Base-by-base conservation (phyloP, 108 stramenopile species). In the Nitzschia sp. region DNA sequence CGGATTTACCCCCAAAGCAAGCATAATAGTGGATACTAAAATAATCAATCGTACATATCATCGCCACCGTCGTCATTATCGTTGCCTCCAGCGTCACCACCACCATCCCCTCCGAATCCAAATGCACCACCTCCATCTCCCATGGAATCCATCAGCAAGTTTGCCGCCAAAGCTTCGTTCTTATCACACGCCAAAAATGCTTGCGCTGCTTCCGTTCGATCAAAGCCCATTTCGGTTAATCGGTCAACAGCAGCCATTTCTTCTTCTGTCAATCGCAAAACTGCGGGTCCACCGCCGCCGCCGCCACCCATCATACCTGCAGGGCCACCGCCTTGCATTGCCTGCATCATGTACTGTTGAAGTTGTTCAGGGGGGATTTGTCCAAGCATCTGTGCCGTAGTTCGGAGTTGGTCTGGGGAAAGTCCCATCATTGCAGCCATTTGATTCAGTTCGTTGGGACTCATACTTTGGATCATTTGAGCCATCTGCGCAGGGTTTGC, bases 121-220 rank as follows among this genome's bases (percentile, higher is more conserved):
- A 80, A 82, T 21, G 79, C 82, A 25, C 79, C 84, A 31, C 79
- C 84, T 34, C 68, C 79, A 26, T 82, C 70, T 30, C 70, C 81
- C 77, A 79, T 81, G n/a, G 79, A 80, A 66, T 95, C 94, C 90
- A 99, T 95, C 64, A 99, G 77, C 47, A 97, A 82, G 66, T 99
- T 98, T 13, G 98, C 98, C 1, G 98, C 98, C 73, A 98, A 79
- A 15, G 90, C 96, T 72, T 98, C 96, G 78, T 99, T 97, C 90
- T 98, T 99, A 80, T 99, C 98, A 69, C 98, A 99, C 5, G 97
- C 97, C 68, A 99, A 77, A 82, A 96, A 99, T 8, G 98, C 98
- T 84, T 98, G 96, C 6, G 92, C 93, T 0, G 93, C 97, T 62
- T 96, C 93, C 21, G 90, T 59, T 64, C 90, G 75, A 66, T 97